Evolutionary conservation across 768 basidiomycete genomes (phyloP), one percentile per base, ranked within the genome.

Genomic region (Boletus sensibilis): DNA sequence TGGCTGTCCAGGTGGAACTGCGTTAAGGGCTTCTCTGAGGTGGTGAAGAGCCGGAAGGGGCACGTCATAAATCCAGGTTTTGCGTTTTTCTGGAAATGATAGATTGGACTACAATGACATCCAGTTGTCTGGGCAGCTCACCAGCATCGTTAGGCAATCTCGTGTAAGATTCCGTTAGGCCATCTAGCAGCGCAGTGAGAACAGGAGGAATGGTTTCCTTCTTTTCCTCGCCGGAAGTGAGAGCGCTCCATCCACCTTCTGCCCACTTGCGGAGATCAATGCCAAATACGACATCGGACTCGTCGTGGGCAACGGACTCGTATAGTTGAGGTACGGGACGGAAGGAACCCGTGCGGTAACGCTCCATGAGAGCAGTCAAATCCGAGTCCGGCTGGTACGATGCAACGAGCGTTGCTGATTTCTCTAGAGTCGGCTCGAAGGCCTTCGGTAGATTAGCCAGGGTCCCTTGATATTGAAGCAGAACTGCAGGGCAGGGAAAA

Each of bases 41-140:
- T 88, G 88, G 64, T 98, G 95, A 16, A 90, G 82, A 25, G 85
- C 83, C 2, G 84, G 77, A 7, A 98, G 79, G 1, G 94, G 94
- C 4, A 92, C 90, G 64, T 98, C 93, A 72, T 97, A 98, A 52
- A 98, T 91, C 95, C 95, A 98, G 4, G 87, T 76, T 75, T 88
- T 93, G 56, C 95, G 85, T 68, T 84, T 88, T 69, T 95, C 94
- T 86, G 67, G 5, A 35, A 13, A 52, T 21, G n/a, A 53, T 35
- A 18, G 13, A 39, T 64, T 23, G 60, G 44, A 46, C 8, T 11
- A 44, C 4, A 35, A 6, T 16, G 10, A 21, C 18, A 42, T 9
- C 18, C 2, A 46, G 18, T 41, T 33, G 23, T 21, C 20, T 27
- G 39, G 25, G 48, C 11, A 20, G 72, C 83, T 66, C 55, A 90